Evolutionary conservation across 495 filamentous ascomycete genomes (phyloP), one percentile per base, ranked within the genome.

Genomic region (Penicillium waksmanii): DNA sequence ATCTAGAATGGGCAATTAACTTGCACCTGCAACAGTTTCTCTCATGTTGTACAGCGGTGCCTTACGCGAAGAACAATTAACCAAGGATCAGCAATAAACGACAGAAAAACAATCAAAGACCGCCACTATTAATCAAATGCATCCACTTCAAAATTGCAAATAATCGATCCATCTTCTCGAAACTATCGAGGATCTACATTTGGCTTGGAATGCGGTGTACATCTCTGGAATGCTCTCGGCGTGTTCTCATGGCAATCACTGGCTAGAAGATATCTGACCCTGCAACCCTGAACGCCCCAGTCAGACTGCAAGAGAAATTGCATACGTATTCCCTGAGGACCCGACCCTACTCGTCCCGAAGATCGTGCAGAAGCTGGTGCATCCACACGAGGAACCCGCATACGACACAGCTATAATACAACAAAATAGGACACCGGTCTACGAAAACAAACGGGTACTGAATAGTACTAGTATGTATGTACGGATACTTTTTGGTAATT

Each of bases 181-280:
- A 36, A 10, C 19, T 31, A 34, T 47, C 38, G 17, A 55, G 15
- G 50, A 46, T 56, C 53, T 60, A 58, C 60, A 48, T 51, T 33
- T 21, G 61, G 21, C n/a, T 47, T 58, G 49, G 68, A 63, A 68
- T 68, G 63, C 51, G 23, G 21, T 53, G 47, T 36, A 54, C 33
- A 54, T 5, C 15, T 19, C 55, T 36, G 56, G 67, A 68, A 70
- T 70, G 67, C 57, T 43, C 38, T 57, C 67, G 62, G 67, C 60
- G 60, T 55, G 57, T 66, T 68, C 60, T 66, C 62, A 58, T 63
- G 57, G 60, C 59, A 57, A 63, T 68, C 44, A 66, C 62, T 67
- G 62, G 65, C 44, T 49, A n/a, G 43, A 35, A 31, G 53, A 63
- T 54, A 61, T 53, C 54, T 48, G 44, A 33, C 38, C 38, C 53